These are phyloP conservation scores for Nidularia sp. DNA, from an alignment of 768 basidiomycete genomes.

Conservation along the genomic window DNA sequence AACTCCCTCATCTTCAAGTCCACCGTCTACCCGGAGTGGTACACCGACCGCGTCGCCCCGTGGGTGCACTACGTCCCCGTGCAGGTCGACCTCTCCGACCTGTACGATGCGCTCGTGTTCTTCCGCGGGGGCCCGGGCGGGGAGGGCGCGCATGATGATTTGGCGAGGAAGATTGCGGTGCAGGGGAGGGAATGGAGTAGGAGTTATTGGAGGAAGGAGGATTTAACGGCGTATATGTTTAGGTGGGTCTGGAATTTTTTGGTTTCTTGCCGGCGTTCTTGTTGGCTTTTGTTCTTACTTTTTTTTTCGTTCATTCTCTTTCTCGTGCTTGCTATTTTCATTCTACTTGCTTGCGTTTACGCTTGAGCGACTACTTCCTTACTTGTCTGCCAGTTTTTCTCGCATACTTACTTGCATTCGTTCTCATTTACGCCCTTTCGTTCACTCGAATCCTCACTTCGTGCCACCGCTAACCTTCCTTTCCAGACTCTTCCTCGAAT, in stretches of 20 bases:
- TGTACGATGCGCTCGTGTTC: slow-evolving; percentile 69
- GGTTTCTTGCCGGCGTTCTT: too few species aligned
- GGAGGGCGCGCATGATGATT: slow-evolving; percentile 50
- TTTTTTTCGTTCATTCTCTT: not conserved
- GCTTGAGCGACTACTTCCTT: too few species aligned
- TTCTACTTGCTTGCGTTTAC: not conserved
- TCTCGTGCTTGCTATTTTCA: not conserved
- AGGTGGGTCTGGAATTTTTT: slow-evolving; percentile 26
- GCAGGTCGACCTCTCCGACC: slow-evolving; percentile 56
- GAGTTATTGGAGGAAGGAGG: slow-evolving; percentile 56
- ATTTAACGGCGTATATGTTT: slow-evolving; percentile 55
- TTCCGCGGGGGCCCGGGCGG: slow-evolving; percentile 59
- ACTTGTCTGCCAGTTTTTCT: too few species aligned
- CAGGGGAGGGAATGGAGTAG: slow-evolving; percentile 56
- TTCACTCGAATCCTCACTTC: too few species aligned
- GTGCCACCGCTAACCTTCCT: too few species aligned
- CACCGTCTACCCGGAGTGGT: slow-evolving; percentile 67
- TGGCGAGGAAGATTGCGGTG: slow-evolving; percentile 52
- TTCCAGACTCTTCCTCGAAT: slow-evolving; percentile 27
- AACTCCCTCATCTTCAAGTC: slow-evolving; percentile 61
- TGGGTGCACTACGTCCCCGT: slow-evolving; percentile 77
- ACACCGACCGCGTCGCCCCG: slow-evolving; percentile 46
- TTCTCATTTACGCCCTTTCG: too few species aligned
- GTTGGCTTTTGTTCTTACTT: too few species aligned
- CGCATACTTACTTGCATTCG: too few species aligned